These are phyloP conservation scores for Poa pratensis DNA, from an alignment of 176 grass and related monocot genomes.

Conservation along the genomic window DNA sequence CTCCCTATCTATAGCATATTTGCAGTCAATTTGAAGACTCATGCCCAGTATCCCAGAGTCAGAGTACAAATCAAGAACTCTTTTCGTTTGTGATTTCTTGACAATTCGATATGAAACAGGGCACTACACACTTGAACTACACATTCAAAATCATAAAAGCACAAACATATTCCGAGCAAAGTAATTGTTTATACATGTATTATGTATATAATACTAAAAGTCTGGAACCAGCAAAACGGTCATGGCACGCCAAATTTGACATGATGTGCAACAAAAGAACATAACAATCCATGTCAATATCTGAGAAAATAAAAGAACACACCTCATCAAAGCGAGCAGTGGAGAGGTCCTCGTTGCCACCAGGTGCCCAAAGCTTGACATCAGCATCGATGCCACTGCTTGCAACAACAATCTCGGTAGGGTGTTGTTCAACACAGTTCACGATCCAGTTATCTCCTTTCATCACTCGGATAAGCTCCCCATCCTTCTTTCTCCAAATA, in stretches of 20 bases:
- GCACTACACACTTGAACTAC: background rate
- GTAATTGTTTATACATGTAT: background rate
- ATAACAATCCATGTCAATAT: background rate
- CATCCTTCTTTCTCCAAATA: slow-evolving; percentile 90
- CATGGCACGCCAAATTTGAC: background rate
- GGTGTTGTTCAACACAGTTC: slow-evolving; percentile 81
- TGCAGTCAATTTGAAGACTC: background rate
- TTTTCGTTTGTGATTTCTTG: background rate
- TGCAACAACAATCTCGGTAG: slow-evolving; percentile 61
- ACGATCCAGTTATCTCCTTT: slow-evolving; percentile 65
- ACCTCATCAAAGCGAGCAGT: slow-evolving; percentile 48
- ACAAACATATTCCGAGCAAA: slow-evolving; percentile 16
- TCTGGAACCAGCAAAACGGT: background rate
- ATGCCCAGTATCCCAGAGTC: background rate
- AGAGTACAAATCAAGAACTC: slow-evolving; percentile 5
- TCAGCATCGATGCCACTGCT: slow-evolving; percentile 65
- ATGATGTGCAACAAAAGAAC: background rate
- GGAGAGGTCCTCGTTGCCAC: slow-evolving; percentile 37
- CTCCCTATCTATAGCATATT: background rate
- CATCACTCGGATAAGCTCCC: slow-evolving; percentile 53
- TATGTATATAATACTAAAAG: background rate
- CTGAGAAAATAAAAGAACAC: slow-evolving; percentile 3
- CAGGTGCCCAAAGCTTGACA: slow-evolving; percentile 77
- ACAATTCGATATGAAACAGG: background rate
- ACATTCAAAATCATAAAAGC: background rate